phyloP scores from a whole-genome alignment of 306 rosid genomes.

The Echinosophora koreensis region DNA sequence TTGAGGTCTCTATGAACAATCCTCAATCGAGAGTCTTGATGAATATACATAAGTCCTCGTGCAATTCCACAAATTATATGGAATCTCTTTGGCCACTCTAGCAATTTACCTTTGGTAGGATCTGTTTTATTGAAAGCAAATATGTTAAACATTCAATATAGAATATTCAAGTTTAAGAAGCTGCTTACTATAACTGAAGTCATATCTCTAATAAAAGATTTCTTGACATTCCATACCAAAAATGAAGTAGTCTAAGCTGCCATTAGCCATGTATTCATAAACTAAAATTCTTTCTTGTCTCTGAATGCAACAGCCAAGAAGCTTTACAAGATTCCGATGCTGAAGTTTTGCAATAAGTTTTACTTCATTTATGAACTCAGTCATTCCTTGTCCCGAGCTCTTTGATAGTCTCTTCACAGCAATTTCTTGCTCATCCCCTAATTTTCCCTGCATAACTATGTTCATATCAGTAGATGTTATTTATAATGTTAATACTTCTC shows the following conservation, averaged over 20 bases:
- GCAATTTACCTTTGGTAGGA: slow-evolving; percentile 1
- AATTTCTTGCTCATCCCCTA: slow-evolving; percentile 46
- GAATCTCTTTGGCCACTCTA: slow-evolving; percentile 56
- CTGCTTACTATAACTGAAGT: neutral
- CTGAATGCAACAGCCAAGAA: slow-evolving; percentile 54
- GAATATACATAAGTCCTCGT: slow-evolving; percentile 62
- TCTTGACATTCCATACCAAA: slow-evolving; percentile 30
- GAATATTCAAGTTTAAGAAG: neutral
- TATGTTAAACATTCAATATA: neutral
- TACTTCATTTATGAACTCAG: slow-evolving; percentile 54
- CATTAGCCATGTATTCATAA: slow-evolving; percentile 33
- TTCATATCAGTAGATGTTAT: neutral
- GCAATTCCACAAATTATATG: slow-evolving; percentile 59
- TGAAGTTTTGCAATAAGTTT: slow-evolving; percentile 49
- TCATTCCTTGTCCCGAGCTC: slow-evolving; percentile 41
- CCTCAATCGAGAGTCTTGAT: slow-evolving; percentile 61
- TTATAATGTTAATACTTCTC: neutral
- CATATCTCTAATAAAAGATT: neutral
- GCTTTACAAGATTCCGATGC: slow-evolving; percentile 54
- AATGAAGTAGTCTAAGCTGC: slow-evolving; percentile 33
- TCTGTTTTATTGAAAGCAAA: slow-evolving; percentile 26
- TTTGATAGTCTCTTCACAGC: slow-evolving; percentile 56
- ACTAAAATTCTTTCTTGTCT: slow-evolving; percentile 39
- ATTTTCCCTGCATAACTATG: slow-evolving; percentile 37
- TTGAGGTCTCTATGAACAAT: slow-evolving; percentile 65